Conservation (phyloP, 2,329 filamentous ascomycete genomes). For the Volutella citrinella region DNA sequence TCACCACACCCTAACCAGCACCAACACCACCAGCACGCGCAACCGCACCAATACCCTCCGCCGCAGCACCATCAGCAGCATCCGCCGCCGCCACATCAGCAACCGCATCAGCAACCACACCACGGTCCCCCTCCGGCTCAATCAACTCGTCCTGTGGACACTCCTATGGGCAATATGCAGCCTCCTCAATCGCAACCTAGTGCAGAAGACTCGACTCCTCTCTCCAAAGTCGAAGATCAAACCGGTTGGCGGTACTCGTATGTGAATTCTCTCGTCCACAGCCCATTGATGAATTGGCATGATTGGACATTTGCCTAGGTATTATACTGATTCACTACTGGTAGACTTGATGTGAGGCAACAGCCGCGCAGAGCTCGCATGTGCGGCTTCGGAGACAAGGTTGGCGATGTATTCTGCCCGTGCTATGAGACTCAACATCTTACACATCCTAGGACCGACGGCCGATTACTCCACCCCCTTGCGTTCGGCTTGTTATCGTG, state of each 20-base stretch:
- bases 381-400: slow-evolving; percentile 99
- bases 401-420: slow-evolving; percentile 36
- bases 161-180: too few relatives aligned
- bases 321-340: slow-evolving; percentile 16
- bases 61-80: slow-evolving; percentile 11
- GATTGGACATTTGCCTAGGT: too few relatives aligned
- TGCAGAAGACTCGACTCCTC: too few relatives aligned
- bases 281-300: neutral
- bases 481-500: slow-evolving; percentile 77
- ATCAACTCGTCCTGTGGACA: too few relatives aligned
- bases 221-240: slow-evolving; percentile 33
- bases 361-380: slow-evolving; percentile 91
- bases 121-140: slow-evolving; percentile 17
- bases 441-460: slow-evolving; percentile 68
- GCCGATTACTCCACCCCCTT: slow-evolving; percentile 93
- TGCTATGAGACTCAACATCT: neutral
- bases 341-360: slow-evolving; percentile 76
- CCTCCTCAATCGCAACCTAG: too few relatives aligned
- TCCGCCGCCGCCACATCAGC: slow-evolving; percentile 21
- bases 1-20: slow-evolving; percentile 17
- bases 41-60: slow-evolving; percentile 1
- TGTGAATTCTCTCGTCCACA: slow-evolving; percentile 8
- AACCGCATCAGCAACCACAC: slow-evolving; percentile 20
- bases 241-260: slow-evolving; percentile 35
- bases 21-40: slow-evolving; percentile 1